Evolutionary conservation across 2,329 filamentous ascomycete genomes (phyloP).

Genomic region (Orbilia blumenaviensis): DNA sequence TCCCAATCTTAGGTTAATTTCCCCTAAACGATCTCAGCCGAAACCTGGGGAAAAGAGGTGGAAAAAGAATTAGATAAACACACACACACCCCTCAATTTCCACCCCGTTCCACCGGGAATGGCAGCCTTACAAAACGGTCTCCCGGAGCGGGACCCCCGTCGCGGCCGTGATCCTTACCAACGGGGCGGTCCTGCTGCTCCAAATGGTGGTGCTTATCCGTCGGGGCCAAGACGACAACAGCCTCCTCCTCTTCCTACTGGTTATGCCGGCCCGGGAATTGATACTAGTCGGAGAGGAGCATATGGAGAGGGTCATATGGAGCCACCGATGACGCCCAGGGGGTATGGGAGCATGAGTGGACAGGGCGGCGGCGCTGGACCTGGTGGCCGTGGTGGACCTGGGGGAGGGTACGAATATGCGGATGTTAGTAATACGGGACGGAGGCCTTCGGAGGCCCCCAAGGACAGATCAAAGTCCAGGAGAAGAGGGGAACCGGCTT

Average conservation of each 20-base stretch:
- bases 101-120: conserved; percentile 18
- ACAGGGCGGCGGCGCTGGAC: not conserved
- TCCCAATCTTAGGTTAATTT: not conserved
- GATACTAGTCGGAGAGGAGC: conserved; percentile 2
- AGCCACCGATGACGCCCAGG: conserved; percentile 3
- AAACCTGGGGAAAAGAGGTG: not conserved
- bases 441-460: conserved; percentile 11
- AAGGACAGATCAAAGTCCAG: conserved; percentile 37
- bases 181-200: conserved; percentile 8
- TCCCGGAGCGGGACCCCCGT: conserved; percentile 49
- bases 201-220: conserved; percentile 15
- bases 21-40: conserved; percentile 2
- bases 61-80: not conserved
- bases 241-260: conserved; percentile 17
- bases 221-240: conserved; percentile 19
- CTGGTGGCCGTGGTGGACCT: not conserved
- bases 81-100: not conserved
- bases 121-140: conserved; percentile 40
- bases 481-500: conserved; percentile 28
- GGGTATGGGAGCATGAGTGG: conserved; percentile 1
- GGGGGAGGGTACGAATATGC: conserved; percentile 1
- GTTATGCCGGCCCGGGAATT: conserved; percentile 5
- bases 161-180: conserved; percentile 50
- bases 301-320: conserved; percentile 4
- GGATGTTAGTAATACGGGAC: conserved; percentile 3